phyloP scores from a whole-genome alignment of 768 basidiomycete genomes.

The Termitomyces eurrhizus region DNA sequence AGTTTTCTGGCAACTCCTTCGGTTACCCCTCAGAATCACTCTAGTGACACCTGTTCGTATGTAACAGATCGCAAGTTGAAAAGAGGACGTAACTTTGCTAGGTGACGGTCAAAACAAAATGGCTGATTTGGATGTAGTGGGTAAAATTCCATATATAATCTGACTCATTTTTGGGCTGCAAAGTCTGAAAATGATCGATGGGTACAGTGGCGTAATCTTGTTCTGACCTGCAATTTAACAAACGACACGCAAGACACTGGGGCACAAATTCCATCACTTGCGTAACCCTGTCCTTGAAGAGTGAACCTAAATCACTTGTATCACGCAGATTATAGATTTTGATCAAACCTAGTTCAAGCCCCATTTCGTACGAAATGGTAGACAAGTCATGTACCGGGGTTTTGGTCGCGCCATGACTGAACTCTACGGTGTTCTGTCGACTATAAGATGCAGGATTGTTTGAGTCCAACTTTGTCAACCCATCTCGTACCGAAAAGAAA shows the following conservation, averaged over 20 bases:
- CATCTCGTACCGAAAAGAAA: conserved; percentile 12
- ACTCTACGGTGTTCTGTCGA: conserved; percentile 6
- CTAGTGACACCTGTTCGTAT: not conserved
- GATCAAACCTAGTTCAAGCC: not conserved
- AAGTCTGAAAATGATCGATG: not conserved
- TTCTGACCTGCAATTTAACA: not conserved
- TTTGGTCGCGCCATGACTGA: conserved; percentile 4
- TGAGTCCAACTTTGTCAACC: conserved; percentile 1
- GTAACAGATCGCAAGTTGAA: conserved; percentile 6
- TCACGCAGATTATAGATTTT: not conserved
- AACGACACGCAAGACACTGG: not conserved
- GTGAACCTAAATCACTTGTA: not conserved
- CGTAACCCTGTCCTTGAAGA: not conserved
- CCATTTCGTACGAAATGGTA: not conserved
- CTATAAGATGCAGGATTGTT: conserved; percentile 11
- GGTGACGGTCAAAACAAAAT: not conserved
- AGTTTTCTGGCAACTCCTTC: not conserved
- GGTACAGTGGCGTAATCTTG: not conserved
- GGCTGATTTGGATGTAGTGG: not conserved
- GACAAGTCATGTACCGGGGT: not conserved
- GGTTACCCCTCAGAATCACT: not conserved
- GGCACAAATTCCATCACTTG: not conserved
- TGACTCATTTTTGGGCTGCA: not conserved
- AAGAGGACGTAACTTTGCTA: not conserved
- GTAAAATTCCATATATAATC: not conserved